phyloP scores from a whole-genome alignment of 441 rosid genomes.

The Mallotus repandus region DNA sequence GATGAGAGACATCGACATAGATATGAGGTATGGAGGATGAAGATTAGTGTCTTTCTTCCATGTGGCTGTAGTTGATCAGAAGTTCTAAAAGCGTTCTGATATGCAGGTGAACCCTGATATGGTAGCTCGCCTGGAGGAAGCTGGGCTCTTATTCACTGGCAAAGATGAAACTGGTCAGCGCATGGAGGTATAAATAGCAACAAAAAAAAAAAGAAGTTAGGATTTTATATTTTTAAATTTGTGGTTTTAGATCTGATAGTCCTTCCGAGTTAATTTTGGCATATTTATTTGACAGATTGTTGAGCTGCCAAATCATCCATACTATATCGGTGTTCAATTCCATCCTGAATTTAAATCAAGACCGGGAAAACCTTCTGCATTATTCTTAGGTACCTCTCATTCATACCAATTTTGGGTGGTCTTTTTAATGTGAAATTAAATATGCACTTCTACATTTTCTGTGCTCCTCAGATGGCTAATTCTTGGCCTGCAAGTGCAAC shows the following conservation, averaged over 20 bases:
- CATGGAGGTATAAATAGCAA: slow-evolving; percentile 60
- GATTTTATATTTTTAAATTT: background rate
- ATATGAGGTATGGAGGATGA: slow-evolving; percentile 61
- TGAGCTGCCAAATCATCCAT: slow-evolving; percentile 80
- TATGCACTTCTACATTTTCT: background rate
- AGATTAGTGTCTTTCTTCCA: background rate
- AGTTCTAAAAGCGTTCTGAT: slow-evolving; percentile 1
- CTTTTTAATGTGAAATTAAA: background rate
- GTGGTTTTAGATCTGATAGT: background rate
- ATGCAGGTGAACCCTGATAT: slow-evolving; percentile 86
- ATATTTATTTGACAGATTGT: slow-evolving; percentile 52
- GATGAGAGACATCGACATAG: slow-evolving; percentile 96
- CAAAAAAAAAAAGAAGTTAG: too few relatives aligned
- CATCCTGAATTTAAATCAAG: slow-evolving; percentile 97
- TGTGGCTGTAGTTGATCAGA: background rate
- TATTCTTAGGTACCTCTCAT: slow-evolving; percentile 58
- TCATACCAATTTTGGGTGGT: background rate
- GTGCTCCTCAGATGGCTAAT: background rate
- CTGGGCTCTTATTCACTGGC: slow-evolving; percentile 82
- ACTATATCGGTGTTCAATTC: slow-evolving; percentile 84
- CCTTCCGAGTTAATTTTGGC: slow-evolving; percentile 22
- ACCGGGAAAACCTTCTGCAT: slow-evolving; percentile 88
- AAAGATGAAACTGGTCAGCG: slow-evolving; percentile 84
- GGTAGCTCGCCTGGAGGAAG: slow-evolving; percentile 64
- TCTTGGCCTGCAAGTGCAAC: background rate